Evolutionary conservation across 345 rosid species (phyloP).

Genomic region (Noccaea bulbosa): DNA sequence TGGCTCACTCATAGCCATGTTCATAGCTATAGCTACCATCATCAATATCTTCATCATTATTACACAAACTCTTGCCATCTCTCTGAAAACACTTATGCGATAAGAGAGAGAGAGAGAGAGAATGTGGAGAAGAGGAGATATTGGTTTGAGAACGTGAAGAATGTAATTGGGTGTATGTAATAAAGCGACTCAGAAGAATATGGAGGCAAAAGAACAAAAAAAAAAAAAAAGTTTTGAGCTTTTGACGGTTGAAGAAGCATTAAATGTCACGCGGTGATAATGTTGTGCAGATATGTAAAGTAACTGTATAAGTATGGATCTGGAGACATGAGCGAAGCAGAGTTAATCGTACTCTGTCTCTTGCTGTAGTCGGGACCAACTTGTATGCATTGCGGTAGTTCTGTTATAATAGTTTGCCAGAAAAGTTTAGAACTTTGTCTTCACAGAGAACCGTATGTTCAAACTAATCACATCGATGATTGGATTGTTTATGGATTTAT

Average conservation of each 20-base stretch:
- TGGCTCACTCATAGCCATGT: conserved; percentile 46
- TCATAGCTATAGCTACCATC: conserved; percentile 33
- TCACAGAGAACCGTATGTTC: neutral
- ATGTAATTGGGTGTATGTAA: conserved; percentile 32
- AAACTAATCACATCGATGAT: conserved; percentile 1
- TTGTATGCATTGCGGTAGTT: conserved; percentile 27
- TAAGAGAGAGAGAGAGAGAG: conserved; percentile 28
- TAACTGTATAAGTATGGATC: conserved; percentile 32
- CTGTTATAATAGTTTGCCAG: conserved; percentile 21
- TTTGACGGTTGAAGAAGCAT: conserved; percentile 34
- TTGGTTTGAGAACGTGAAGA: conserved; percentile 42
- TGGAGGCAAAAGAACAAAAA: conserved; percentile 20
- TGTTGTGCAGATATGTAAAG: conserved; percentile 20
- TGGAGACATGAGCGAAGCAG: neutral
- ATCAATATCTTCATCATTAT: conserved; percentile 30
- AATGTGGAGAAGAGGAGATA: conserved; percentile 15
- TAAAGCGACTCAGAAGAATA: conserved; percentile 21
- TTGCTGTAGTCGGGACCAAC: conserved; percentile 16
- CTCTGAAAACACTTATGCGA: conserved; percentile 1
- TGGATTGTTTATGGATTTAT: neutral
- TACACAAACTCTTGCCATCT: conserved; percentile 36
- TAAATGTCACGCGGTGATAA: conserved; percentile 40
- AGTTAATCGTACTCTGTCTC: conserved; percentile 9
- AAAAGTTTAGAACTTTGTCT: conserved; percentile 20
- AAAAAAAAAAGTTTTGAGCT: neutral